Evolutionary conservation across 768 basidiomycete species (phyloP).

Genomic region (Cystoderma amianthinum): DNA sequence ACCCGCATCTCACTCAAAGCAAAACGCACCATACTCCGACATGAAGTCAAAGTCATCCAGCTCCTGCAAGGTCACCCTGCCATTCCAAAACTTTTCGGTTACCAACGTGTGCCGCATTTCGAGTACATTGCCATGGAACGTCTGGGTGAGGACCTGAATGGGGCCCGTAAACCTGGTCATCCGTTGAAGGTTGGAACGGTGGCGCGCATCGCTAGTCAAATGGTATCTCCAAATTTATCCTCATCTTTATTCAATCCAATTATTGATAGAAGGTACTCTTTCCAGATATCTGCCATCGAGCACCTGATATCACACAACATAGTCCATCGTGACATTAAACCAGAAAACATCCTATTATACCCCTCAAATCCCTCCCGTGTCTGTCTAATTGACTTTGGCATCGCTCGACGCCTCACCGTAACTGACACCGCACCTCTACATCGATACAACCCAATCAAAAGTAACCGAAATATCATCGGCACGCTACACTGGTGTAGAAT

Average conservation of each 20-base stretch:
- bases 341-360: too few species aligned
- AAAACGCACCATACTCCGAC: conserved; percentile 18
- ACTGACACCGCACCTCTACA: too few species aligned
- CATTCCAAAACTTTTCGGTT: too few species aligned
- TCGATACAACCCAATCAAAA: too few species aligned
- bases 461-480: conserved; percentile 15
- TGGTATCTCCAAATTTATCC: conserved; percentile 9
- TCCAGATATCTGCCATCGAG: too few species aligned
- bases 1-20: conserved; percentile 13
- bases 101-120: conserved; percentile 26
- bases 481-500: conserved; percentile 23
- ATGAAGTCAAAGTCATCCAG: conserved; percentile 19
- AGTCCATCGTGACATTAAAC: conserved; percentile 29
- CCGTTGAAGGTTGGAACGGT: conserved; percentile 14
- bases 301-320: too few species aligned
- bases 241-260: conserved; percentile 4
- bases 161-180: conserved; percentile 9
- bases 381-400: conserved; percentile 25
- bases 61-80: conserved; percentile 20
- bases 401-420: conserved; percentile 15
- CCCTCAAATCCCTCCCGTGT: too few species aligned
- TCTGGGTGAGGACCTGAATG: conserved; percentile 15
- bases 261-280: too few species aligned
- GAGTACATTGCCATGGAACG: conserved; percentile 27
- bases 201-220: conserved; percentile 13